phyloP scores from a whole-genome alignment of 768 basidiomycete species.

The Lentinula lateritia region DNA sequence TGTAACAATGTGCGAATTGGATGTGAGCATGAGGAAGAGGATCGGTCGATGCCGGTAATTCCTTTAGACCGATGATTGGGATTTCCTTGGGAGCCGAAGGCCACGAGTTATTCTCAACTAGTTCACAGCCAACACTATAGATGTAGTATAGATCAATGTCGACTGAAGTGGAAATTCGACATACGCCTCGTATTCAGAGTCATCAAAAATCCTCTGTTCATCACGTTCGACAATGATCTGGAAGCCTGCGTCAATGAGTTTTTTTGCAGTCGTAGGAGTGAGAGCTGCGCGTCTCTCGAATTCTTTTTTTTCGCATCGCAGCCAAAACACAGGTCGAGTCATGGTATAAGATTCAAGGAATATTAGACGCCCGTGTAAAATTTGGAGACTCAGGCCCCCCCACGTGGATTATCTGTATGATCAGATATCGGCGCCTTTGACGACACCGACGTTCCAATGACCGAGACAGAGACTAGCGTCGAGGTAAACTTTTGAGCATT shows the following conservation, averaged over 20 bases:
- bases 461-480: neutral
- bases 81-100: constrained; percentile 65
- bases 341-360: constrained; percentile 22
- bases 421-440: too few relatives aligned
- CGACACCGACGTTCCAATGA: neutral
- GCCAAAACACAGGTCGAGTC: constrained; percentile 68
- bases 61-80: constrained; percentile 94
- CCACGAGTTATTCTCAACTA: constrained; percentile 89
- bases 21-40: constrained; percentile 93
- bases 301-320: constrained; percentile 95
- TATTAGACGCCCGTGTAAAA: neutral
- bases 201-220: constrained; percentile 89
- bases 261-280: constrained; percentile 87
- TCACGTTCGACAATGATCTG: constrained; percentile 90
- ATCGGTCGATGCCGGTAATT: constrained; percentile 77
- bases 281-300: constrained; percentile 92
- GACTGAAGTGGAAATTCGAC: constrained; percentile 23
- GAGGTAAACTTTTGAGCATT: constrained; percentile 5
- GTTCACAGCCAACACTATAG: constrained; percentile 79
- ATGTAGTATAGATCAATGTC: constrained; percentile 1
- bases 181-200: constrained; percentile 88
- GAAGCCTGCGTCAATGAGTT: constrained; percentile 86
- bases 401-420: neutral
- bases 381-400: neutral
- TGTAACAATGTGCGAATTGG: constrained; percentile 98